Percentiles rank a stretch among this genome's conserved stretches.
Evolutionary conservation across 441 rosid species (phyloP).

Genomic region (Eruca vesicaria): DNA sequence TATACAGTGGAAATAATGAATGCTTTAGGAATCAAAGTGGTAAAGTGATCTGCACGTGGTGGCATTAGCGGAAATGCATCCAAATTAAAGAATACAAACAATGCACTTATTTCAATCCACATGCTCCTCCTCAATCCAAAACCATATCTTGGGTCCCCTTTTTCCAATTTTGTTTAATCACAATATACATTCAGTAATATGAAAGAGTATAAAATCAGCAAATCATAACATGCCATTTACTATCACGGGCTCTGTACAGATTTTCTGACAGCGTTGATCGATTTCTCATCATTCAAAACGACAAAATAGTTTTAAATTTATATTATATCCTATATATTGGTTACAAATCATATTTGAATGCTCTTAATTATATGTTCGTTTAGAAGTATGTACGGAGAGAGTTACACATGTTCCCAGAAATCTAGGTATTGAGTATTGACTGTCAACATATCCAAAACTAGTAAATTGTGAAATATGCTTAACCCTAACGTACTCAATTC

Average conservation of each 20-base stretch:
- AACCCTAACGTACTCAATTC: neutral
- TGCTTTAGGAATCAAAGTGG: neutral
- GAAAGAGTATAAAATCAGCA: neutral
- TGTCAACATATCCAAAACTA: neutral
- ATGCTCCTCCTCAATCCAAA: constrained; percentile 16
- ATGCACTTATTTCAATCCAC: constrained; percentile 24
- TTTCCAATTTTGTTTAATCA: neutral
- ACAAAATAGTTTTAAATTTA: neutral
- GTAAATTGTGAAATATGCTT: neutral
- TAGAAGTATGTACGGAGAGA: neutral
- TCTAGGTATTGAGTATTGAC: neutral
- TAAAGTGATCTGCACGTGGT: constrained; percentile 13
- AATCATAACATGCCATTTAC: constrained; percentile 23
- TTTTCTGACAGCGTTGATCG: constrained; percentile 19
- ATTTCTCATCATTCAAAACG: constrained; percentile 17
- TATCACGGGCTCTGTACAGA: constrained; percentile 9
- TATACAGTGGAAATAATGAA: neutral
- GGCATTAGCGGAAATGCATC: constrained; percentile 14
- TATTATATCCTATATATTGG: neutral
- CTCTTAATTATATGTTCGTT: neutral
- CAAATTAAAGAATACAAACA: constrained; percentile 21
- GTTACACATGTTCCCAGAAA: neutral
- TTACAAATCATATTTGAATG: neutral
- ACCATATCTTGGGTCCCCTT: constrained; percentile 1
- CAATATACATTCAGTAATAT: neutral